phyloP scores from a whole-genome alignment of 2,329 filamentous ascomycete species.

The Knoxdaviesia capensis region DNA sequence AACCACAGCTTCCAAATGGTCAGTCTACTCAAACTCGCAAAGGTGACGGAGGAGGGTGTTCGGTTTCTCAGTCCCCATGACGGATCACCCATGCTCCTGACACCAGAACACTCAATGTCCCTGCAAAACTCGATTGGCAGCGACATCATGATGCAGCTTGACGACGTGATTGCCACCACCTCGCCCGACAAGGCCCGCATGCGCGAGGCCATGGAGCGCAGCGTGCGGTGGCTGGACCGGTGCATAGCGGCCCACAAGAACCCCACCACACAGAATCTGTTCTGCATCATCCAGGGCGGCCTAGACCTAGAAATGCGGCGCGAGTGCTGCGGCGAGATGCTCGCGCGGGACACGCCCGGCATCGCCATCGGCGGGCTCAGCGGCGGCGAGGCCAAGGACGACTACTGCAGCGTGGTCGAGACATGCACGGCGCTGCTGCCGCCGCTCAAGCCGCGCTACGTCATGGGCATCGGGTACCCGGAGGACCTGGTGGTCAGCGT shows the following conservation, averaged over 20 bases:
- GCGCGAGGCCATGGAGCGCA: conserved; percentile 85
- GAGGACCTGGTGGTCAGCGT: conserved; percentile 90
- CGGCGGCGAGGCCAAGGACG: conserved; percentile 82
- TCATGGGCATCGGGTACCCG: conserved; percentile 97
- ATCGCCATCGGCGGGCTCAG: conserved; percentile 92
- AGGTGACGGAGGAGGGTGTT: conserved; percentile 87
- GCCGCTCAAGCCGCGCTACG: conserved; percentile 85
- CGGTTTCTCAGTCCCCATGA: conserved; percentile 93
- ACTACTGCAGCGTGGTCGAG: conserved; percentile 78
- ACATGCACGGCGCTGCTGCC: conserved; percentile 74
- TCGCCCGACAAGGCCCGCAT: conserved; percentile 78
- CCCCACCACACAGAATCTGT: conserved; percentile 71
- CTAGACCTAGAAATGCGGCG: conserved; percentile 70
- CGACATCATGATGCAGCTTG: conserved; percentile 98
- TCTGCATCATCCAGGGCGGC: conserved; percentile 96
- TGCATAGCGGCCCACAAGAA: conserved; percentile 82
- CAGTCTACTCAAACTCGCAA: conserved; percentile 78
- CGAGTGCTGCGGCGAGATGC: conserved; percentile 74
- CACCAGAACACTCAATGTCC: conserved; percentile 88
- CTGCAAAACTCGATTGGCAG: conserved; percentile 94
- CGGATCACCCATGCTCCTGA: conserved; percentile 86
- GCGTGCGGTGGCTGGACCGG: conserved; percentile 85
- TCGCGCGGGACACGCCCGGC: conserved; percentile 75
- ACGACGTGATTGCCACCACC: conserved; percentile 93
- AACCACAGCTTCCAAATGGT: conserved; percentile 85